Conservation (phyloP, 441 rosid species). For the Adansonia gregorii region DNA sequence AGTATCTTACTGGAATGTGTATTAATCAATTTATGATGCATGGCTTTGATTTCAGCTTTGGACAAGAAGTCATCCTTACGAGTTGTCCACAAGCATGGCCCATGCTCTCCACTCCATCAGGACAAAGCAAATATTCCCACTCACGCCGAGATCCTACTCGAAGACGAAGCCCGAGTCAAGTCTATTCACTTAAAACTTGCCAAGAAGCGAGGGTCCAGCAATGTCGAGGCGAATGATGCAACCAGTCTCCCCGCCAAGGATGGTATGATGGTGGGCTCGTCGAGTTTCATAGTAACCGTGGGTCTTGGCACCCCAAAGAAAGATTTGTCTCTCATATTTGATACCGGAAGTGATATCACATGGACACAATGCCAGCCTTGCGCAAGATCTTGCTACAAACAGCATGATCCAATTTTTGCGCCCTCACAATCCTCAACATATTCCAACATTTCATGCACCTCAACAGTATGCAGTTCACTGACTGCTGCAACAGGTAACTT, state of each 20-base stretch:
- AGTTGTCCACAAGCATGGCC: constrained; percentile 71
- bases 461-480: not conserved
- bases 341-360: constrained; percentile 11
- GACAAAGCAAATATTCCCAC: constrained; percentile 35
- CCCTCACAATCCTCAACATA: not conserved
- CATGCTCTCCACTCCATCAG: constrained; percentile 51
- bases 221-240: not conserved
- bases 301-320: constrained; percentile 23
- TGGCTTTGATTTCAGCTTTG: constrained; percentile 36
- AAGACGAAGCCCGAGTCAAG: constrained; percentile 41
- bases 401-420: not conserved
- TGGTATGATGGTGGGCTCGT: not conserved
- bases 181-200: not conserved
- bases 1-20: not conserved
- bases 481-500: constrained; percentile 10
- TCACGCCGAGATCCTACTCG: constrained; percentile 48
- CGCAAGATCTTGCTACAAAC: not conserved
- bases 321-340: constrained; percentile 6
- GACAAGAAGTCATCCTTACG: constrained; percentile 46
- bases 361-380: constrained; percentile 21
- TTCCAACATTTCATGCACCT: constrained; percentile 17
- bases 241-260: constrained; percentile 3
- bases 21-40: not conserved
- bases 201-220: not conserved
- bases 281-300: constrained; percentile 1